Evolutionary conservation across 169 alveolate species (phyloP).

Genomic region (Fabrea salina): DNA sequence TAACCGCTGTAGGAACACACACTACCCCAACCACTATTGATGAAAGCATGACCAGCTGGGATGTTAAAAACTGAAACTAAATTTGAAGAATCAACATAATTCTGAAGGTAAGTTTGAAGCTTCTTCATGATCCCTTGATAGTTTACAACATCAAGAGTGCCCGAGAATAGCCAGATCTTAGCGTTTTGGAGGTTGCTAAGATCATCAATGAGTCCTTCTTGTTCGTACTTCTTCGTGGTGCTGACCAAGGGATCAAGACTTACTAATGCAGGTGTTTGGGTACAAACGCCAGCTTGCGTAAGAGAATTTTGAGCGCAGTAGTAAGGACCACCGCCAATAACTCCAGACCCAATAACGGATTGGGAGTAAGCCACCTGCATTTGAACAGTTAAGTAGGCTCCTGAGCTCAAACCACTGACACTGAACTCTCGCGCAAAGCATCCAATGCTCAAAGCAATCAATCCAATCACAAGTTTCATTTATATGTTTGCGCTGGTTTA

Average conservation of each 20-base stretch:
- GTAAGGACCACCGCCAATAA: slow-evolving; percentile 54
- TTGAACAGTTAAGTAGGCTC: slow-evolving; percentile 49
- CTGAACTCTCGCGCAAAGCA: background rate
- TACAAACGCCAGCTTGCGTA: background rate
- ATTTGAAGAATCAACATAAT: background rate
- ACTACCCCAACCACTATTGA: slow-evolving; percentile 34
- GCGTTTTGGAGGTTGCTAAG: slow-evolving; percentile 17
- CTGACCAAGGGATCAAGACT: background rate
- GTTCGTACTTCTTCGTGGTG: background rate
- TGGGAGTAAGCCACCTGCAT: slow-evolving; percentile 46
- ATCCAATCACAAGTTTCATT: no score
- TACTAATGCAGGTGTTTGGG: no score
- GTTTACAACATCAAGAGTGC: slow-evolving; percentile 17
- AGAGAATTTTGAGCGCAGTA: slow-evolving; percentile 32
- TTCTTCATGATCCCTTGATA: background rate
- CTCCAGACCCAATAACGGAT: slow-evolving; percentile 37
- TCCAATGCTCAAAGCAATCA: background rate
- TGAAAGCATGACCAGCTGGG: slow-evolving; percentile 38
- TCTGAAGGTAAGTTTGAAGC: background rate
- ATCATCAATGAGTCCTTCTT: slow-evolving; percentile 26
- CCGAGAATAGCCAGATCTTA: slow-evolving; percentile 38
- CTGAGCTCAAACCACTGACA: slow-evolving; percentile 42
- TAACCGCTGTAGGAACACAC: slow-evolving; percentile 1
- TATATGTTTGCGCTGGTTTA: no score
- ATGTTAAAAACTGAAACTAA: background rate